Conservation (phyloP, 305 asterid genomes). For the Fraxinus angustifolia region DNA sequence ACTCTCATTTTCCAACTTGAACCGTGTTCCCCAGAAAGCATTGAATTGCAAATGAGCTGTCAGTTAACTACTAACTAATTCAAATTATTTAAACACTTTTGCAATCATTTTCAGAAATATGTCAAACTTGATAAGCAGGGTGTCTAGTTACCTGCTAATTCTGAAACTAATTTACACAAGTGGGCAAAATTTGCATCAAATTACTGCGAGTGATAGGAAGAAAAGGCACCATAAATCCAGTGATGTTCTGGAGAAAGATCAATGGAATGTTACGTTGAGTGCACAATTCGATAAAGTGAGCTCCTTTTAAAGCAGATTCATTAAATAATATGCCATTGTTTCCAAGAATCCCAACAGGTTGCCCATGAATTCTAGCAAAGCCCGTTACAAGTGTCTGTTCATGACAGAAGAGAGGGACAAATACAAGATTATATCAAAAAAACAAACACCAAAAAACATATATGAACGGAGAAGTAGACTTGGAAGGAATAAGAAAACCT, state of each 20-base stretch:
- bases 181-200: neutral
- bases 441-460: neutral
- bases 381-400: conserved; percentile 89
- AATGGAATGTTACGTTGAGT: conserved; percentile 82
- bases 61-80: neutral
- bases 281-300: conserved; percentile 89
- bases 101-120: neutral
- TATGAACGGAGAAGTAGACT: neutral
- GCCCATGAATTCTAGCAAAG: conserved; percentile 79
- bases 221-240: conserved; percentile 73
- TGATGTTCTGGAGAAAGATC: conserved; percentile 89
- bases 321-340: conserved; percentile 85
- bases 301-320: conserved; percentile 91
- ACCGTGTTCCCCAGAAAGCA: neutral
- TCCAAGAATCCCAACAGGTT: conserved; percentile 88
- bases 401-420: conserved; percentile 17
- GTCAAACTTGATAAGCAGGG: neutral
- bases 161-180: neutral
- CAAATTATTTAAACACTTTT: neutral
- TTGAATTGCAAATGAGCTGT: neutral
- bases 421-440: conserved; percentile 5
- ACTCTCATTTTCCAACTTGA: neutral
- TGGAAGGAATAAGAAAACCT: conserved; percentile 39
- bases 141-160: conserved; percentile 6
- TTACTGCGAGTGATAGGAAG: conserved; percentile 3